Evolutionary conservation across 306 rosid genomes (phyloP), one percentile per base, ranked within the genome.

Genomic region (Lathyrus sativus): DNA sequence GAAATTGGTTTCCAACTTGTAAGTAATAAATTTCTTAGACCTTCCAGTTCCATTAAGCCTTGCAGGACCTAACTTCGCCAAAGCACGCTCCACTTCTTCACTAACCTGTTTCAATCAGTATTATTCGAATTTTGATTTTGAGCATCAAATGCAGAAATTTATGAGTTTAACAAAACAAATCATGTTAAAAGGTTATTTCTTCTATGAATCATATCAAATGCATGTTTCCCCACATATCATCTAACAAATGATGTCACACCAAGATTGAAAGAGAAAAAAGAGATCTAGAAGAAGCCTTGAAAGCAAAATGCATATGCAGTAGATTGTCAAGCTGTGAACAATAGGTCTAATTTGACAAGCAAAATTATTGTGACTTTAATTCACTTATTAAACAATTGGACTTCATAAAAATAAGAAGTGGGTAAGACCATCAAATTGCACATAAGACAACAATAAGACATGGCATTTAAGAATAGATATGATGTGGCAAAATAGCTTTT

Each of bases 11-110:
- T 70, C 63, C 70, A 64, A 69, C 26, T 35, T 18, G 53, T n/a
- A 38, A 60, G 57, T n/a, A 43, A 62, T 67, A 58, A 35, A 35
- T 18, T 72, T 75, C 56, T 77, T 31, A 44, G 24, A 91, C 96
- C 97, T 91, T 85, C 96, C 97, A 50, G 41, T 39, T 85, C 96
- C 97, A 55, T 35, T 39, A 64, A 85, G 75, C 81, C 83, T 89
- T 37, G 96, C 78, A 71, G 97, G 97, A 58, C 97, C 96, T 62
- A 89, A 79, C 86, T 87, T 91, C 41, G 93, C 89, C 75, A 91
- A 73, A 33, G 97, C 97, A 59, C 97, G 96, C 79, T 91, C 97
- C 76, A 91, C 97, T 79, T 91, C 97, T 76, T 91, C 97, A 53
- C 97, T 91, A 26, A 91, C 97, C 97, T 91, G 87, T 86, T 68